Conservation (phyloP, 352 stramenopile genomes). For the Pythium sp. region DNA sequence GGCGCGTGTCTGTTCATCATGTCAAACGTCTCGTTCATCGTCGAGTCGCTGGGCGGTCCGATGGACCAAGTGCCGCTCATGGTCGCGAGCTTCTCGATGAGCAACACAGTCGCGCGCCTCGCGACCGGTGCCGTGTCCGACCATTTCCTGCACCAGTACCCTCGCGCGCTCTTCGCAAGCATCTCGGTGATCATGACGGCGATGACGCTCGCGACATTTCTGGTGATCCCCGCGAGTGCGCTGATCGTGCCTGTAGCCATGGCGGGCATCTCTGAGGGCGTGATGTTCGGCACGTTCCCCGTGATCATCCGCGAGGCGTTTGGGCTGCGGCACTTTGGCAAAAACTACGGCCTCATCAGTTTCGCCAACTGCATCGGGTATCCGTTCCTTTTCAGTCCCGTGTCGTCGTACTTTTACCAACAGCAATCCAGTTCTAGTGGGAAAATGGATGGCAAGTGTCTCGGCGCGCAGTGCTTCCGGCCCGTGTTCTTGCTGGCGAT, state of each 20-base stretch:
- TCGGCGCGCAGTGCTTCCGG: slow-evolving; percentile 56
- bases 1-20: slow-evolving; percentile 73
- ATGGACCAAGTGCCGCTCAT: slow-evolving; percentile 67
- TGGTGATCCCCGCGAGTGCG: slow-evolving; percentile 38
- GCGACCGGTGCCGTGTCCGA: slow-evolving; percentile 64
- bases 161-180: slow-evolving; percentile 56
- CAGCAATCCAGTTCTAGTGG: slow-evolving; percentile 21
- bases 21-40: slow-evolving; percentile 85
- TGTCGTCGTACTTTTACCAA: slow-evolving; percentile 77
- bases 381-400: slow-evolving; percentile 69
- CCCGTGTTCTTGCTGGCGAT: slow-evolving; percentile 65
- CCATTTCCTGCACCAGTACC: slow-evolving; percentile 34
- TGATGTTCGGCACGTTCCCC: slow-evolving; percentile 81
- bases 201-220: slow-evolving; percentile 48
- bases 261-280: slow-evolving; percentile 65
- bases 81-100: slow-evolving; percentile 75
- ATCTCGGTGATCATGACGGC: slow-evolving; percentile 48
- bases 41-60: slow-evolving; percentile 62
- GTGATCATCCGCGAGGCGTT: slow-evolving; percentile 83
- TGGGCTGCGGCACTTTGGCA: slow-evolving; percentile 72
- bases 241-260: slow-evolving; percentile 56
- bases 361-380: slow-evolving; percentile 82
- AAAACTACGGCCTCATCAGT: slow-evolving; percentile 83
- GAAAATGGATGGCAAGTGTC: slow-evolving; percentile 42
- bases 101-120: slow-evolving; percentile 66